Evolutionary conservation across 2,329 filamentous ascomycete species (phyloP).

Genomic region (Raffaelea arxii): DNA sequence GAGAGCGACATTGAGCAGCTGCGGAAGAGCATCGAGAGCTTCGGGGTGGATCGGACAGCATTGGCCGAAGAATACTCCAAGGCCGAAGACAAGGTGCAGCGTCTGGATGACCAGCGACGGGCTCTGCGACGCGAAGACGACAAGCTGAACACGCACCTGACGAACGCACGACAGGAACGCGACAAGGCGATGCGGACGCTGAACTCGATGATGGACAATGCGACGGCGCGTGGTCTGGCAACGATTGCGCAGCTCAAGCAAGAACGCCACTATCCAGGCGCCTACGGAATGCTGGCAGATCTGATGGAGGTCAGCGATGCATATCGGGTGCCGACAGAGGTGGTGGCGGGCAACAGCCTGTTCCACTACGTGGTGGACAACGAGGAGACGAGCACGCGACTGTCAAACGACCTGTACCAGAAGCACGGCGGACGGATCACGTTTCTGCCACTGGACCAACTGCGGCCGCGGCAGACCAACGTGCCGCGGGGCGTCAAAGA

Average conservation of each 20-base stretch:
- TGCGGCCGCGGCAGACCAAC: slow-evolving; percentile 61
- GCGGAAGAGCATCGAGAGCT: slow-evolving; percentile 71
- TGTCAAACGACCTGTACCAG: slow-evolving; percentile 70
- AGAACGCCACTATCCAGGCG: slow-evolving; percentile 70
- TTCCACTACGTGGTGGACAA: slow-evolving; percentile 97
- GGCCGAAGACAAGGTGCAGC: slow-evolving; percentile 70
- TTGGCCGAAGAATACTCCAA: slow-evolving; percentile 65
- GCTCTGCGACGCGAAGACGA: slow-evolving; percentile 82
- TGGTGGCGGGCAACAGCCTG: slow-evolving; percentile 81
- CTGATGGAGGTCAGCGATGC: slow-evolving; percentile 78
- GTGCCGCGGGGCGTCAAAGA: slow-evolving; percentile 72
- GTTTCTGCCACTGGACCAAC: slow-evolving; percentile 83
- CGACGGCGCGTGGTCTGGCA: slow-evolving; percentile 78
- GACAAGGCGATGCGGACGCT: slow-evolving; percentile 69
- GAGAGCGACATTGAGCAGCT: slow-evolving; percentile 61
- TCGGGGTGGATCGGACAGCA: slow-evolving; percentile 62
- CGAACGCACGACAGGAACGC: slow-evolving; percentile 66
- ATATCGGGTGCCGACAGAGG: slow-evolving; percentile 83
- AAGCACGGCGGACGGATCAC: slow-evolving; percentile 80
- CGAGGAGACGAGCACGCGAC: slow-evolving; percentile 72
- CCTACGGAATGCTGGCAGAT: slow-evolving; percentile 88
- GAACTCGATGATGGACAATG: slow-evolving; percentile 78
- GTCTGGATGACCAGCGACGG: slow-evolving; percentile 77
- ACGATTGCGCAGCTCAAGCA: slow-evolving; percentile 75
- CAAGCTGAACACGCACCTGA: slow-evolving; percentile 68